Conservation (phyloP, 176 grass and related monocot species). For the Zea luxurians region DNA sequence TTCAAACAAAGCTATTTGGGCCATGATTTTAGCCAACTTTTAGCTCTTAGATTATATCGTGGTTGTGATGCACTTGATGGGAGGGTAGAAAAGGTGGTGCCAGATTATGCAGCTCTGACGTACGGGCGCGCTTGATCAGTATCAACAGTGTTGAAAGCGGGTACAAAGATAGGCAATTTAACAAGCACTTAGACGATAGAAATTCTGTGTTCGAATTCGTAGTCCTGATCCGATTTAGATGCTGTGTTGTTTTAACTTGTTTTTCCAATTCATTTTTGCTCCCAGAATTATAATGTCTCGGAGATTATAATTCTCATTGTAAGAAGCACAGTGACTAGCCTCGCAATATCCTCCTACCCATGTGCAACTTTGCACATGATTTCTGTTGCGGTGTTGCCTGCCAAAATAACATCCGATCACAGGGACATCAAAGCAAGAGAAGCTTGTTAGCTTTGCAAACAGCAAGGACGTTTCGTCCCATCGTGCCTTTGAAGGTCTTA, state of each 20-base stretch:
- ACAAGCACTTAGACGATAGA: background rate
- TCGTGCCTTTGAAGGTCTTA: too few relatives aligned
- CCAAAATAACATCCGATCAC: too few relatives aligned
- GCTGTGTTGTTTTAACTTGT: background rate
- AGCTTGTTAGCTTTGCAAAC: too few relatives aligned
- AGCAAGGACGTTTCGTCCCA: too few relatives aligned
- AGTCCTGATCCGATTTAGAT: background rate
- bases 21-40: background rate
- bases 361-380: constrained; percentile 35
- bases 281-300: background rate
- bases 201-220: background rate
- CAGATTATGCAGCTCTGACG: background rate
- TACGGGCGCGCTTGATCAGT: too few relatives aligned
- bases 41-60: too few relatives aligned
- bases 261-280: background rate
- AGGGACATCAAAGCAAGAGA: too few relatives aligned
- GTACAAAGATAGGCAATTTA: too few relatives aligned
- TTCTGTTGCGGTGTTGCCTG: constrained; percentile 4
- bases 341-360: constrained; percentile 26
- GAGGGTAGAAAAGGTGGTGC: background rate
- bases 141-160: too few relatives aligned
- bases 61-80: background rate
- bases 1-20: too few relatives aligned
- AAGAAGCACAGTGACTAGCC: background rate
- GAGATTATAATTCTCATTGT: background rate